A percentile compares a stretch with the other conserved stretches of the same genome.
Evolutionary conservation across 2,329 filamentous ascomycete species (phyloP).

Genomic region (Paraphoma sp.): DNA sequence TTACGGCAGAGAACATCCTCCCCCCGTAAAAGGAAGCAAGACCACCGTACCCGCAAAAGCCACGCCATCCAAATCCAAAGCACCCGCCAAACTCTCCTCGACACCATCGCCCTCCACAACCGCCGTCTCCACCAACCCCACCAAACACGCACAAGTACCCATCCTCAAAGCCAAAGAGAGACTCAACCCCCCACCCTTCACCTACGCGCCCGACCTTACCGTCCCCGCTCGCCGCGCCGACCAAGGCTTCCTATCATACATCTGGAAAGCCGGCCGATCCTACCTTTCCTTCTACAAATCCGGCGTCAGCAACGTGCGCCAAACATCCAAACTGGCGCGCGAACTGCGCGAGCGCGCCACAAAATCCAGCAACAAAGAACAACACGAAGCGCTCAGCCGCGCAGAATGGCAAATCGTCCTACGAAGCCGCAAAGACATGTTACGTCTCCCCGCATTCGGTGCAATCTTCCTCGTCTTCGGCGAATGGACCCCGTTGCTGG

Average conservation of each 20-base stretch:
- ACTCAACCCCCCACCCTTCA: constrained; percentile 76
- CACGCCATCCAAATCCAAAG: background rate
- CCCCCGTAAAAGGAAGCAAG: constrained; percentile 12
- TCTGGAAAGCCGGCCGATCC: constrained; percentile 71
- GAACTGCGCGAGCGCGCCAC: constrained; percentile 50
- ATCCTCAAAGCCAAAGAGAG: constrained; percentile 19
- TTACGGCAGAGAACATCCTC: constrained; percentile 8
- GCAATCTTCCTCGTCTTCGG: constrained; percentile 79
- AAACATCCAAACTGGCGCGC: constrained; percentile 63
- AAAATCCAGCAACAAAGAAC: constrained; percentile 4
- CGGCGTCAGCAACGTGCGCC: constrained; percentile 76
- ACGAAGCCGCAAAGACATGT: constrained; percentile 73
- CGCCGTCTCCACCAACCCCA: background rate
- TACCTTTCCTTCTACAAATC: constrained; percentile 88
- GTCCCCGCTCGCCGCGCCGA: constrained; percentile 63
- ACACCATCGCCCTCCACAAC: background rate
- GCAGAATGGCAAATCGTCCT: constrained; percentile 73
- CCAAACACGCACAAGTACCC: constrained; percentile 6
- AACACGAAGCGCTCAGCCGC: constrained; percentile 57
- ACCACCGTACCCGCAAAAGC: constrained; percentile 8
- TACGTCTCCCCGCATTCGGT: constrained; percentile 79
- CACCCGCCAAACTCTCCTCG: background rate
- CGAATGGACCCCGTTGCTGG: constrained; percentile 83
- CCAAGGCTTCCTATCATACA: constrained; percentile 59
- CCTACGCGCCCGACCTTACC: constrained; percentile 72